These are phyloP conservation scores for Pichia sp. DNA, from an alignment of 1,139 yeast species.

Conservation along the genomic window DNA sequence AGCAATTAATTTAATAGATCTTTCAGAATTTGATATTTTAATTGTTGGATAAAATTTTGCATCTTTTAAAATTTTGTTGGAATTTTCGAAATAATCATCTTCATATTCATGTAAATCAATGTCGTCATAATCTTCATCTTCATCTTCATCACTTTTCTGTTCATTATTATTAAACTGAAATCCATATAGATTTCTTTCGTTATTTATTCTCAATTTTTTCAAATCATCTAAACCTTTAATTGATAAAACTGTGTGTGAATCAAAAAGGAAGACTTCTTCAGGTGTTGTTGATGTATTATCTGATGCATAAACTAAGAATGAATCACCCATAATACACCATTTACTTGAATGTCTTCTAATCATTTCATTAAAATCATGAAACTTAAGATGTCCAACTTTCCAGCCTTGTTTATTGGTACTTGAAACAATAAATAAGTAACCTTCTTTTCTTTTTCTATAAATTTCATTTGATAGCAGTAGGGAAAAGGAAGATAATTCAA, in stretches of 20 bases:
- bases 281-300: slow-evolving; percentile 84
- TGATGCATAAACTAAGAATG: slow-evolving; percentile 80
- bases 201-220: background rate
- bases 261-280: slow-evolving; percentile 83
- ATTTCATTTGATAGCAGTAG: slow-evolving; percentile 77
- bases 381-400: slow-evolving; percentile 86
- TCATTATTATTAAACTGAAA: slow-evolving; percentile 16
- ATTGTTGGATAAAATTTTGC: slow-evolving; percentile 43
- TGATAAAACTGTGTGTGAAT: slow-evolving; percentile 54
- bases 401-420: slow-evolving; percentile 88
- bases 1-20: slow-evolving; percentile 70
- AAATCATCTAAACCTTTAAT: slow-evolving; percentile 37
- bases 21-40: slow-evolving; percentile 71
- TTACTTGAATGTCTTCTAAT: slow-evolving; percentile 83
- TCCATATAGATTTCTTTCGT: slow-evolving; percentile 7
- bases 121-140: slow-evolving; percentile 29
- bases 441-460: slow-evolving; percentile 84
- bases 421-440: slow-evolving; percentile 70
- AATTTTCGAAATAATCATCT: slow-evolving; percentile 18
- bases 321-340: slow-evolving; percentile 83
- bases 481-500: slow-evolving; percentile 85
- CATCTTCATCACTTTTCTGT: slow-evolving; percentile 22
- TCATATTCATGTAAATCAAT: slow-evolving; percentile 29
- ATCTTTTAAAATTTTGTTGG: slow-evolving; percentile 16
- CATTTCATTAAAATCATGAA: slow-evolving; percentile 77